Evolutionary conservation across 805 yeast genomes (phyloP).

Genomic region (Saccharomycopsis sp.): DNA sequence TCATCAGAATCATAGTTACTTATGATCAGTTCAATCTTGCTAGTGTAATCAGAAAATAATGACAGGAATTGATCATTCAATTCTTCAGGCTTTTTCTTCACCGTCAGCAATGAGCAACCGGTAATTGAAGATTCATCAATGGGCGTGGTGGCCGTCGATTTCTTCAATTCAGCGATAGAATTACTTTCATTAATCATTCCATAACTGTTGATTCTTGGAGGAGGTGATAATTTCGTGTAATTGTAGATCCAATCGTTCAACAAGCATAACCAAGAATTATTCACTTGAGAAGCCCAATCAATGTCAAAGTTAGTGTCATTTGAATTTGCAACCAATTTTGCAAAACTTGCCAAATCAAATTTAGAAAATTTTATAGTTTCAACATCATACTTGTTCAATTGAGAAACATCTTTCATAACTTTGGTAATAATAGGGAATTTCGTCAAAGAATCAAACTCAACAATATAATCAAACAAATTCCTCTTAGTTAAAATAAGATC

Average conservation of each 20-base stretch:
- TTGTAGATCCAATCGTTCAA: neutral
- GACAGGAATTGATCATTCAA: neutral
- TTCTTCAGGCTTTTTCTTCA: neutral
- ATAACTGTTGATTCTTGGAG: slow-evolving; percentile 38
- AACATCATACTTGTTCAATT: neutral
- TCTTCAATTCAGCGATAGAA: slow-evolving; percentile 71
- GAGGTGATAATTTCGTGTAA: neutral
- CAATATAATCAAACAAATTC: slow-evolving; percentile 11
- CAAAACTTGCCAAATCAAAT: neutral
- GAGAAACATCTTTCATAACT: neutral
- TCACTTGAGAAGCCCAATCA: neutral
- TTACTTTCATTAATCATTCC: slow-evolving; percentile 67
- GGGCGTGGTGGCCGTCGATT: slow-evolving; percentile 62
- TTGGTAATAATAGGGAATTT: slow-evolving; percentile 3
- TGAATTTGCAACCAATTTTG: neutral
- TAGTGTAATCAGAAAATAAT: neutral
- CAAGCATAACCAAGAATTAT: slow-evolving; percentile 13
- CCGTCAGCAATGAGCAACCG: neutral
- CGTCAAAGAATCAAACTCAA: slow-evolving; percentile 12
- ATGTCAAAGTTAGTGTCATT: neutral
- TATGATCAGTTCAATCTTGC: slow-evolving; percentile 2
- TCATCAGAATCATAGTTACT: slow-evolving; percentile 8
- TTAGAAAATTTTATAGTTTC: neutral
- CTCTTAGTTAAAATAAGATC: slow-evolving; percentile 10
- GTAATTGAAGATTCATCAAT: neutral